Evolutionary conservation across 768 basidiomycete genomes (phyloP).

Genomic region (Myochromella boudieri): DNA sequence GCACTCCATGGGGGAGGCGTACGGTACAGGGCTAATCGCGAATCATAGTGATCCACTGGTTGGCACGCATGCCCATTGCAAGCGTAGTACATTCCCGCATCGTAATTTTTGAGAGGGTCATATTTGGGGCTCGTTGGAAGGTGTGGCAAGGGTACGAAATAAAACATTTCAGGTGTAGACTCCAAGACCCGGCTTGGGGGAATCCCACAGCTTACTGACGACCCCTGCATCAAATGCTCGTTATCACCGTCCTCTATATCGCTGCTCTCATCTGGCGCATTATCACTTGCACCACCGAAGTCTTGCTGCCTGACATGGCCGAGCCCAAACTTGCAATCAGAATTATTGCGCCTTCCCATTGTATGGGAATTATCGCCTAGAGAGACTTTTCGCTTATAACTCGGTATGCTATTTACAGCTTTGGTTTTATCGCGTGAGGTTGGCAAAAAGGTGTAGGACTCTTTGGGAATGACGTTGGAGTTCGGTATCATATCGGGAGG

Average conservation of each 20-base stretch:
- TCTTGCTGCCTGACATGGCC: no score
- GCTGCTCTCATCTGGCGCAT: no score
- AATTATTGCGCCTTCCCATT: no score
- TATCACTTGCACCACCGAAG: no score
- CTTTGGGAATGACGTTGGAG: slow-evolving; percentile 11
- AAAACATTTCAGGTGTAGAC: slow-evolving; percentile 16
- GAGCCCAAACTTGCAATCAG: no score
- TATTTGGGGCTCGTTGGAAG: slow-evolving; percentile 3
- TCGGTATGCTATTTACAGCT: neutral
- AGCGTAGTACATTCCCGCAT: slow-evolving; percentile 15
- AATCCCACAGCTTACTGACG: no score
- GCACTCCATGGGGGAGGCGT: slow-evolving; percentile 35
- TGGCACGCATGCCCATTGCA: slow-evolving; percentile 5
- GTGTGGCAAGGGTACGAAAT: slow-evolving; percentile 7
- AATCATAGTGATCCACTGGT: slow-evolving; percentile 20
- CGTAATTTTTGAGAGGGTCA: slow-evolving; percentile 13
- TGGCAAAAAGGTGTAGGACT: slow-evolving; percentile 12
- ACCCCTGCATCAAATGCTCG: no score
- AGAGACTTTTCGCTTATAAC: no score
- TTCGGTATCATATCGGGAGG: neutral
- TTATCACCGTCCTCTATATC: no score
- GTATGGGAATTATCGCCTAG: neutral
- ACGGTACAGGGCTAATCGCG: slow-evolving; percentile 34
- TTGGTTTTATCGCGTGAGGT: neutral
- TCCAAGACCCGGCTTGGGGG: neutral